These are phyloP conservation scores for Paramecium pentaurelia DNA, from an alignment of 73 alveolate genomes.

Conservation along the genomic window DNA sequence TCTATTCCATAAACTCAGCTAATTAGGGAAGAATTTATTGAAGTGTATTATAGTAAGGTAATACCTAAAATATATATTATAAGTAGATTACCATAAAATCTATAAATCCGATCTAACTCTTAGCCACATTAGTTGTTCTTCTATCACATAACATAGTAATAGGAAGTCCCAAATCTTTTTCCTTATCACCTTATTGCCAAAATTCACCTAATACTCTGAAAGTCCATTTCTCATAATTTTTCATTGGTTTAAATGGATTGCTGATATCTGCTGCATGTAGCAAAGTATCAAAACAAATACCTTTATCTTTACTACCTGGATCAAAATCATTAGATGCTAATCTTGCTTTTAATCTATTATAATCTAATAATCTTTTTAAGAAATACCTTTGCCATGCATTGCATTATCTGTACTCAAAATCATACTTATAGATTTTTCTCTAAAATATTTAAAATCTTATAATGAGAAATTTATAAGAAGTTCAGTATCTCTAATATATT, in stretches of 20 bases:
- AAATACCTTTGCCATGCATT: slow-evolving; percentile 65
- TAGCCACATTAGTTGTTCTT: slow-evolving; percentile 84
- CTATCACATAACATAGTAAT: slow-evolving; percentile 89
- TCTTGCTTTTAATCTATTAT: neutral
- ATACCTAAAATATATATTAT: neutral
- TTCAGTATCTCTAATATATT: slow-evolving; percentile 46
- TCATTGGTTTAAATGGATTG: slow-evolving; percentile 78
- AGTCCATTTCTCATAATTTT: slow-evolving; percentile 77
- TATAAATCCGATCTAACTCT: slow-evolving; percentile 90
- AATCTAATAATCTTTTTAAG: neutral
- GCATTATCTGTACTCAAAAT: slow-evolving; percentile 88
- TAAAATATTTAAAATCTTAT: slow-evolving; percentile 64
- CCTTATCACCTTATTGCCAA: slow-evolving; percentile 88
- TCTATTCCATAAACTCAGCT: neutral
- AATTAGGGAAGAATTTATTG: slow-evolving; percentile 16
- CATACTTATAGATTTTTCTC: slow-evolving; percentile 70
- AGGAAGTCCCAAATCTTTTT: slow-evolving; percentile 81
- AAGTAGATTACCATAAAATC: slow-evolving; percentile 72
- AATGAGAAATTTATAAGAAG: slow-evolving; percentile 36
- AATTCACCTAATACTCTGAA: slow-evolving; percentile 77
- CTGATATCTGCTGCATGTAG: slow-evolving; percentile 84
- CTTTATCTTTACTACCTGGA: slow-evolving; percentile 65
- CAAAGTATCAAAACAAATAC: slow-evolving; percentile 64
- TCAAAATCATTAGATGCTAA: slow-evolving; percentile 61
- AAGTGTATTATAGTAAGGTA: slow-evolving; percentile 74